phyloP scores from a whole-genome alignment of 495 filamentous ascomycete genomes.

The Xanthoparmelia taractica region DNA sequence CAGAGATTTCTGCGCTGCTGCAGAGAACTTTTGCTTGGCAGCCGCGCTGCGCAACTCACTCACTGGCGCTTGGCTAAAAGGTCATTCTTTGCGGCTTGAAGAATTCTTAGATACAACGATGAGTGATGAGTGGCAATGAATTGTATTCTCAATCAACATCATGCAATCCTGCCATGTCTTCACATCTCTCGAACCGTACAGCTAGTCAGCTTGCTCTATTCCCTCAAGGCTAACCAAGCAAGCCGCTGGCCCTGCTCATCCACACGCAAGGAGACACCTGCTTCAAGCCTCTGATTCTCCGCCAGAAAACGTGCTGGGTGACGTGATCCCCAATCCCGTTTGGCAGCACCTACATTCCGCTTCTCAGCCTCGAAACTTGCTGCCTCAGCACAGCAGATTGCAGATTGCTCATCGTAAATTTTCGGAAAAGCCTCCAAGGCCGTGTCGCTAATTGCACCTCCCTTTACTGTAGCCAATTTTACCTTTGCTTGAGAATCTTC shows the following conservation, averaged over 20 bases:
- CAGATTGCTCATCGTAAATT: too few relatives aligned
- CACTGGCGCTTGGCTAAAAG: slow-evolving; percentile 14
- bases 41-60: slow-evolving; percentile 6
- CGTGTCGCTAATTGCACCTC: too few relatives aligned
- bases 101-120: background rate
- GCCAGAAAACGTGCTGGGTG: too few relatives aligned
- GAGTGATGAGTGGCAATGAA: slow-evolving; percentile 13
- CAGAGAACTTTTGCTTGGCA: slow-evolving; percentile 13
- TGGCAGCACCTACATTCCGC: too few relatives aligned
- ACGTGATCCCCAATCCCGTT: too few relatives aligned
- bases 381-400: too few relatives aligned
- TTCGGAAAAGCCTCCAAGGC: too few relatives aligned
- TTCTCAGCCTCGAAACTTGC: too few relatives aligned
- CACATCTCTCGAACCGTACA: background rate
- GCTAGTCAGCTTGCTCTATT: background rate
- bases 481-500: too few relatives aligned
- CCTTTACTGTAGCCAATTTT: too few relatives aligned
- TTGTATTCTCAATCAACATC: background rate
- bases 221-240: background rate
- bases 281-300: background rate
- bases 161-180: background rate
- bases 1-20: background rate
- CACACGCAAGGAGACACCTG: background rate
- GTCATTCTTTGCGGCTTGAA: background rate
- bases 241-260: background rate